Percentiles rank a stretch among this genome's conserved stretches.
phyloP scores from a whole-genome alignment of 2,329 filamentous ascomycete genomes.

The Bisporella sp. region DNA sequence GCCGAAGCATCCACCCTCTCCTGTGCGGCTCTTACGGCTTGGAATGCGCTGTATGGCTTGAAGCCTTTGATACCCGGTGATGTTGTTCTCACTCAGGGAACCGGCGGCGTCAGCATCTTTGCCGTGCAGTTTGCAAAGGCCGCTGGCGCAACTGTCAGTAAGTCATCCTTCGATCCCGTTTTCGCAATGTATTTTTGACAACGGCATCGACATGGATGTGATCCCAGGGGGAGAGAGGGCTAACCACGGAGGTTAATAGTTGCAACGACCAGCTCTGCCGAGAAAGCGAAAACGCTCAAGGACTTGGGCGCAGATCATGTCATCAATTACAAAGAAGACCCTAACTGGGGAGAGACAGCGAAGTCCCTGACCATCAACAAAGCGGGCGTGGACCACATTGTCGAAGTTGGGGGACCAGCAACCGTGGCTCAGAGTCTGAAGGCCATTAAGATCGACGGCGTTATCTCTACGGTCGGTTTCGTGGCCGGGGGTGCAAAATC shows the following conservation, averaged over 20 bases:
- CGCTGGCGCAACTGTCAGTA: slow-evolving; percentile 31
- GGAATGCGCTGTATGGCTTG: slow-evolving; percentile 50
- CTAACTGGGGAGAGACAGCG: slow-evolving; percentile 34
- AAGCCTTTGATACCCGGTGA: slow-evolving; percentile 29
- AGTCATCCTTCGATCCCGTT: no score
- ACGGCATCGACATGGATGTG: no score
- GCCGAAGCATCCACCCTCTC: slow-evolving; percentile 42
- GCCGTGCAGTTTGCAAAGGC: slow-evolving; percentile 35
- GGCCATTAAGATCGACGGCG: slow-evolving; percentile 34
- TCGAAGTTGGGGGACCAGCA: slow-evolving; percentile 35
- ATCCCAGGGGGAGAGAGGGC: no score
- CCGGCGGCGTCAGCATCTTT: slow-evolving; percentile 34
- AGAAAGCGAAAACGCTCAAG: slow-evolving; percentile 31
- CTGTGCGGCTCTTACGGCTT: slow-evolving; percentile 48
- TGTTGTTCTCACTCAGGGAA: slow-evolving; percentile 35
- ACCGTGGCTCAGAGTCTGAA: slow-evolving; percentile 34
- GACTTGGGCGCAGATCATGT: slow-evolving; percentile 35
- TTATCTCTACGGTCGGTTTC: slow-evolving; percentile 33
- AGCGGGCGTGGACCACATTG: slow-evolving; percentile 34
- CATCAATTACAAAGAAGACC: slow-evolving; percentile 35
- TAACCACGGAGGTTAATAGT: slow-evolving; percentile 10
- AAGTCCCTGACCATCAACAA: slow-evolving; percentile 29
- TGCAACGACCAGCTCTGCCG: slow-evolving; percentile 32
- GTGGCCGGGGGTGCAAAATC: slow-evolving; percentile 21
- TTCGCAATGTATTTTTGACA: no score